phyloP scores from a whole-genome alignment of 108 stramenopile species.

The Skeletonema grethae region DNA sequence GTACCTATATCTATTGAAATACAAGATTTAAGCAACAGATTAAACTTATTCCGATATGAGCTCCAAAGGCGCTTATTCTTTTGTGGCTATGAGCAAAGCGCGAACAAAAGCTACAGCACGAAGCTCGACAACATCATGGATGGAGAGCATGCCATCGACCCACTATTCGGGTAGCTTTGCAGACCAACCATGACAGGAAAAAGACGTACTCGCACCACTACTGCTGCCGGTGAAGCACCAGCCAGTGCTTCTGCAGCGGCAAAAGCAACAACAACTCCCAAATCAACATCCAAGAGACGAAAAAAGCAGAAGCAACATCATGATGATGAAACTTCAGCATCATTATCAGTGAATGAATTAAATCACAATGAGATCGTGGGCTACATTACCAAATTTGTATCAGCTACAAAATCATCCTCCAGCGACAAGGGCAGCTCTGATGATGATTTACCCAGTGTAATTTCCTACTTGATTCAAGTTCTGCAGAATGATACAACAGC shows the following conservation, averaged over 20 bases:
- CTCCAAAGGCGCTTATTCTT: too few relatives aligned
- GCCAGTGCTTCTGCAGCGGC: neutral
- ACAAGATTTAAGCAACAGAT: too few relatives aligned
- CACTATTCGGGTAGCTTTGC: too few relatives aligned
- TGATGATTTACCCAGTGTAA: slow-evolving; percentile 2
- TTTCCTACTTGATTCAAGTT: slow-evolving; percentile 12
- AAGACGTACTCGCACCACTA: neutral
- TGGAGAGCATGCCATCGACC: too few relatives aligned
- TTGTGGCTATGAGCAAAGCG: too few relatives aligned
- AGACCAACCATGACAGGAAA: slow-evolving; percentile 2
- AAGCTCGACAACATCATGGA: too few relatives aligned
- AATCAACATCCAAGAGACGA: neutral
- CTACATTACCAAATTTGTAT: slow-evolving; percentile 26
- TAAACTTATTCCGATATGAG: too few relatives aligned
- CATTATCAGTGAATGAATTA: neutral
- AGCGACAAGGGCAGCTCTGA: neutral
- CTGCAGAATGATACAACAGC: neutral
- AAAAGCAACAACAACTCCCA: neutral
- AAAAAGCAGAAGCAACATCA: neutral
- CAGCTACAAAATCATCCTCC: slow-evolving; percentile 3
- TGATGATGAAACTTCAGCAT: neutral
- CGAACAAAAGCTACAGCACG: neutral
- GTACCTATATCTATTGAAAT: too few relatives aligned
- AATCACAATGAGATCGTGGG: slow-evolving; percentile 9
- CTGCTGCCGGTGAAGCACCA: neutral